Evolutionary conservation across 768 basidiomycete species (phyloP).

Genomic region (Trametes maxima): DNA sequence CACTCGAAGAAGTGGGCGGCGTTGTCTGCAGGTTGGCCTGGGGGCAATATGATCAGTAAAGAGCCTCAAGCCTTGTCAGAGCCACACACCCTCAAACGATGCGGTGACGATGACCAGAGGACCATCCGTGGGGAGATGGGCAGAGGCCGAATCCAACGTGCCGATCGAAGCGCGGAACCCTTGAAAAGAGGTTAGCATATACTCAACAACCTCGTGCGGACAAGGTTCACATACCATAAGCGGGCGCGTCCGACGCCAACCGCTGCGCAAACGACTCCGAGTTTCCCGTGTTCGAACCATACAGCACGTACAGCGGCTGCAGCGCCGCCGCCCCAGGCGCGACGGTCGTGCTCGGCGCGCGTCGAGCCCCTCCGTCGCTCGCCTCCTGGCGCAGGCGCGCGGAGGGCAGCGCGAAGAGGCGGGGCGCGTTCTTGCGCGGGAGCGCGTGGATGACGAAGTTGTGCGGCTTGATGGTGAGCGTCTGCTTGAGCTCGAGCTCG

Average conservation of each 20-base stretch:
- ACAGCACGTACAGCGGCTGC: constrained; percentile 41
- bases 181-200: constrained; percentile 8
- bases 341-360: neutral
- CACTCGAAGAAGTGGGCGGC: constrained; percentile 47
- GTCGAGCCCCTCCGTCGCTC: neutral
- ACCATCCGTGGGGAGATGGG: constrained; percentile 42
- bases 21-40: constrained; percentile 52
- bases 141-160: constrained; percentile 42
- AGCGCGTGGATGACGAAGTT: constrained; percentile 44
- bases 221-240: constrained; percentile 34
- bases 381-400: neutral
- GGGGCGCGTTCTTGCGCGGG: constrained; percentile 9
- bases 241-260: constrained; percentile 40
- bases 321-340: constrained; percentile 7
- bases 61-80: neutral
- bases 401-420: neutral
- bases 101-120: constrained; percentile 50
- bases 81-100: constrained; percentile 44
- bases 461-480: constrained; percentile 50
- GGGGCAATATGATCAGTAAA: neutral
- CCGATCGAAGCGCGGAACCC: constrained; percentile 43
- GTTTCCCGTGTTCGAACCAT: constrained; percentile 50
- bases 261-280: constrained; percentile 51
- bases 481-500: constrained; percentile 46
- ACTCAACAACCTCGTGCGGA: neutral